Conservation (phyloP, 2,329 filamentous ascomycete genomes). For the Coniochaeta prunicola region DNA sequence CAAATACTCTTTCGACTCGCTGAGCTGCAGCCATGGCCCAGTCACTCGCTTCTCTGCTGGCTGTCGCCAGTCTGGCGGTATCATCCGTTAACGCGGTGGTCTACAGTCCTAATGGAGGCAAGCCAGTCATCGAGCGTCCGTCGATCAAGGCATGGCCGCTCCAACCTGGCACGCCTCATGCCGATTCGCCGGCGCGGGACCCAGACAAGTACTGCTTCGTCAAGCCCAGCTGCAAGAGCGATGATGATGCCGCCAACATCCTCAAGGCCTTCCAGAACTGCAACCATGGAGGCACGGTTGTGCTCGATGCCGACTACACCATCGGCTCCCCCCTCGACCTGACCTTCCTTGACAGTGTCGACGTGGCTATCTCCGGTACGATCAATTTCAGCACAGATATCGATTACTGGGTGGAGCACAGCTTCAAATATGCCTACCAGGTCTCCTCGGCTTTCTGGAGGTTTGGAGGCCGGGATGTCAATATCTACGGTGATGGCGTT, state of each 20-base stretch:
- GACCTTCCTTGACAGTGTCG: constrained; percentile 53
- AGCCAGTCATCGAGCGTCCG: constrained; percentile 1
- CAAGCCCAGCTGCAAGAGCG: constrained; percentile 11
- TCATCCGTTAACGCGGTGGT: not conserved
- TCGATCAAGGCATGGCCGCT: constrained; percentile 11
- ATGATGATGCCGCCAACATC: constrained; percentile 6
- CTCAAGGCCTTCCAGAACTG: constrained; percentile 3
- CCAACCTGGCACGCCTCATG: constrained; percentile 11
- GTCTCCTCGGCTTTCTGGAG: constrained; percentile 62
- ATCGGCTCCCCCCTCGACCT: constrained; percentile 56
- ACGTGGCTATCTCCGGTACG: constrained; percentile 38
- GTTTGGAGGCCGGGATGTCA: constrained; percentile 58
- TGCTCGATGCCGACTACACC: constrained; percentile 50
- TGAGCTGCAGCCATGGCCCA: constrained; percentile 1
- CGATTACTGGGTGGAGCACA: constrained; percentile 54
- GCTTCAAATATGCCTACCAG: constrained; percentile 58
- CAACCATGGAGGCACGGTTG: constrained; percentile 52
- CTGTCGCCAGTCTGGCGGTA: not conserved
- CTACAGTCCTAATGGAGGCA: not conserved
- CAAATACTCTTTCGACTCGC: not conserved
- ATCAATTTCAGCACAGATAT: constrained; percentile 59
- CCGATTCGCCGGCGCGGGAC: constrained; percentile 11
- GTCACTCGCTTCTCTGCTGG: not conserved
- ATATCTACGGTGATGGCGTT: constrained; percentile 50
- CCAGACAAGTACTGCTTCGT: constrained; percentile 18